Evolutionary conservation across 306 rosid genomes (phyloP), one percentile per base, ranked within the genome.

Genomic region (Begonia masoniana): DNA sequence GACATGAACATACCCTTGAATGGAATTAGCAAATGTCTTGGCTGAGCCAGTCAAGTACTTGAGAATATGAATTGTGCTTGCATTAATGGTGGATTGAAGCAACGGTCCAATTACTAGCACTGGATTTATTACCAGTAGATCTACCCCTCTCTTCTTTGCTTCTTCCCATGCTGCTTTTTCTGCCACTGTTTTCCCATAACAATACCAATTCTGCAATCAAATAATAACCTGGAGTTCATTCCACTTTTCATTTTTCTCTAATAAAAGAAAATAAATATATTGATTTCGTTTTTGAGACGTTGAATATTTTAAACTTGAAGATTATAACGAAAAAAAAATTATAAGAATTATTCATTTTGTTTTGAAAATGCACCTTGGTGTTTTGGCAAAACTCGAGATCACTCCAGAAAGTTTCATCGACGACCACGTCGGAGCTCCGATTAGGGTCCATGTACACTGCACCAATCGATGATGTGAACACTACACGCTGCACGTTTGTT

Each of bases 371-470:
- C 16, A 81, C 95, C 91, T 86, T 78, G 35, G 95, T 85, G 71
- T 73, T 89, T 64, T 85, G 85, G 92, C 96, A 85, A 15, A 80
- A 81, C 9, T 91, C 96, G 42, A 91, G 76, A 56, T 91, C 84
- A 60, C 94, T 83, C 97, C 97, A 91, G 36, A 78, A 91, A 0
- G 84, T 78, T 50, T 85, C 97, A 4, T 85, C 94, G 24, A 91
- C 74, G 19, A 85, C 75, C 10, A 11, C 68, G 36, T 85, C 94
- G 2, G 78, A 75, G 45, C 77, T 63, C 17, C 86, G 74, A 6
- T 63, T 68, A 6, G 94, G 84, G 72, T 91, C 74, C 95, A 85
- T 85, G 57, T 80, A 83, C 7, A 31, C 39, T 5, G 39, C 39
- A 31, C 39, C 39, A 31, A 31, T 31, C 9, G 39, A 31, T 17